These are phyloP conservation scores for Populus hybrid DNA, from an alignment of 441 rosid genomes.

Conservation along the genomic window DNA sequence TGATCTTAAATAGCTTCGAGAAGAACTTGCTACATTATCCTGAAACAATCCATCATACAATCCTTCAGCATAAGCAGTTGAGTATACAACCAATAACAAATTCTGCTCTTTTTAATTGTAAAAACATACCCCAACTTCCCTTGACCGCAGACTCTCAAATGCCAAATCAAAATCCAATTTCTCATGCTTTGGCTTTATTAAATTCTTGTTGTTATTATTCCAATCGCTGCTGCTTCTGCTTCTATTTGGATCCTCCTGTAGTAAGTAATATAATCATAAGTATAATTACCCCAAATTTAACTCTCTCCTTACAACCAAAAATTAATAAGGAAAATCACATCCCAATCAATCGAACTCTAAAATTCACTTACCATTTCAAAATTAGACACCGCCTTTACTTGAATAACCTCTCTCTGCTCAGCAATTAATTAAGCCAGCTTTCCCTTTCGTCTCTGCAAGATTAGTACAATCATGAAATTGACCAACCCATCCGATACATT, in stretches of 20 bases:
- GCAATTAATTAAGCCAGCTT: not conserved
- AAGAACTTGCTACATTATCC: constrained; percentile 79
- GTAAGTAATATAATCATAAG: no score
- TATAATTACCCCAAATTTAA: not conserved
- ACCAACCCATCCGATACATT: not conserved
- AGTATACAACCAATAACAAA: not conserved
- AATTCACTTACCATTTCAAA: not conserved
- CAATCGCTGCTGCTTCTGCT: not conserved
- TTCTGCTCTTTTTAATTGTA: not conserved
- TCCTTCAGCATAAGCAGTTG: not conserved
- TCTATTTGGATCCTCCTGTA: not conserved
- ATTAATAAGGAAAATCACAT: not conserved
- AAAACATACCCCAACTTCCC: not conserved
- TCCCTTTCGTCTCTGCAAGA: not conserved
- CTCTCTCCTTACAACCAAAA: not conserved
- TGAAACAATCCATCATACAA: constrained; percentile 25
- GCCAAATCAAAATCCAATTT: not conserved
- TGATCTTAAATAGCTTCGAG: constrained; percentile 59
- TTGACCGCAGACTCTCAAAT: not conserved
- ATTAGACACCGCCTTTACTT: not conserved
- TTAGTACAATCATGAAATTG: not conserved
- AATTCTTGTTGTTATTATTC: not conserved
- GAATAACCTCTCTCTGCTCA: not conserved
- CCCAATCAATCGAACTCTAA: not conserved
- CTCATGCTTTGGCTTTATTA: not conserved